Percentiles rank a stretch among this genome's conserved stretches.
Conservation (phyloP, 345 rosid species). For the Pistacia atlantica region DNA sequence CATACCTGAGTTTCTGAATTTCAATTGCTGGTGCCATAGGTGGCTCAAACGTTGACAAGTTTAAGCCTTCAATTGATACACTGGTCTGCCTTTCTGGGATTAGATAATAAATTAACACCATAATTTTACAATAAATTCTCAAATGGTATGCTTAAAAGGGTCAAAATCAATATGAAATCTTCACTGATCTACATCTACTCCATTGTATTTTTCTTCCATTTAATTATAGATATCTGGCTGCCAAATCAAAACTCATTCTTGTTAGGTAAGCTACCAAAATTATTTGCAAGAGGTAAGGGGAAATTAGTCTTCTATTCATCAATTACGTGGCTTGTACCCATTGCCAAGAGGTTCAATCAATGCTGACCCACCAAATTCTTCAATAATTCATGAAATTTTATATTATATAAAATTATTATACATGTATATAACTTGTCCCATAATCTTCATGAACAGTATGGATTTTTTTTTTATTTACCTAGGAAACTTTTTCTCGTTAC, state of each 20-base stretch:
- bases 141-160: not conserved
- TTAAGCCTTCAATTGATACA: slow-evolving; percentile 69
- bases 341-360: not conserved
- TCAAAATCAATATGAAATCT: slow-evolving; percentile 17
- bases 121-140: no score
- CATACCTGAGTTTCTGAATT: slow-evolving; percentile 66
- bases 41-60: slow-evolving; percentile 58
- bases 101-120: slow-evolving; percentile 24
- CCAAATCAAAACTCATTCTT: slow-evolving; percentile 16
- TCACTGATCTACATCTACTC: slow-evolving; percentile 2
- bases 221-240: slow-evolving; percentile 16
- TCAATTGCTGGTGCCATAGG: slow-evolving; percentile 55
- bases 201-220: slow-evolving; percentile 5
- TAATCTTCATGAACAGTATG: not conserved
- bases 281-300: slow-evolving; percentile 17
- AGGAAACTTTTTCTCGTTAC: slow-evolving; percentile 60
- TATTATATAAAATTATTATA: no score
- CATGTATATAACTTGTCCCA: no score
- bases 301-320: slow-evolving; percentile 14
- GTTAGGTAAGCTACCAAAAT: slow-evolving; percentile 67
- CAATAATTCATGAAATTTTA: slow-evolving; percentile 17
- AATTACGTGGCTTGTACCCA: slow-evolving; percentile 22
- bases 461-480: slow-evolving; percentile 40
- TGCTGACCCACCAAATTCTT: slow-evolving; percentile 11
- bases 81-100: slow-evolving; percentile 62